A percentile compares a stretch with the other conserved stretches of the same genome.
phyloP scores from a whole-genome alignment of 1,284 basidiomycete species.

The Ganoderma resinaceum region DNA sequence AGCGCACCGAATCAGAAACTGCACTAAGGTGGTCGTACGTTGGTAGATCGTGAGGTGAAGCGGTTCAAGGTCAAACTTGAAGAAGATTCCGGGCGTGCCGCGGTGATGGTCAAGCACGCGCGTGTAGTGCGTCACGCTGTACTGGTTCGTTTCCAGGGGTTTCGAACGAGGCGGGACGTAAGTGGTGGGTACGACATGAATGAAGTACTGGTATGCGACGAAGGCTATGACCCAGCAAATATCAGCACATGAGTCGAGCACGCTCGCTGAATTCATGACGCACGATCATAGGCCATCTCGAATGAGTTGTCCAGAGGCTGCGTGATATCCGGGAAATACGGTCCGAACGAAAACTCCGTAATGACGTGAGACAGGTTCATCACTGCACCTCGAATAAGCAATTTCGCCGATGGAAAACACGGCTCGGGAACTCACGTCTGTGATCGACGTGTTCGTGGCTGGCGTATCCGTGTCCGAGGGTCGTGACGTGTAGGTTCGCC shows the following conservation, averaged over 20 bases:
- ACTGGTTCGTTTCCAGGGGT: slow-evolving; percentile 87
- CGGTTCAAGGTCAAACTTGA: slow-evolving; percentile 97
- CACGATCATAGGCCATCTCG: slow-evolving; percentile 83
- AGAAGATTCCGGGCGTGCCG: slow-evolving; percentile 93
- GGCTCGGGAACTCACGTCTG: slow-evolving; percentile 55
- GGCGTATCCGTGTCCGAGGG: slow-evolving; percentile 92
- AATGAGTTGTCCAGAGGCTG: slow-evolving; percentile 95
- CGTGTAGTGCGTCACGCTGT: slow-evolving; percentile 95
- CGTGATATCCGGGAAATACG: slow-evolving; percentile 94
- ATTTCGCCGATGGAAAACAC: background rate
- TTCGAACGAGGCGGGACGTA: slow-evolving; percentile 77
- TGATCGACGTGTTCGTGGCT: slow-evolving; percentile 91
- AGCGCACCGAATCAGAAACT: slow-evolving; percentile 81
- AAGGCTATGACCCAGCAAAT: slow-evolving; percentile 64
- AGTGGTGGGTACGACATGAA: slow-evolving; percentile 91
- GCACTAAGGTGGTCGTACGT: slow-evolving; percentile 81
- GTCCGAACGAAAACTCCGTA: slow-evolving; percentile 96
- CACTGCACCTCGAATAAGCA: slow-evolving; percentile 51
- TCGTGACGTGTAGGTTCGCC: slow-evolving; percentile 90
- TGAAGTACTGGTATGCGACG: slow-evolving; percentile 95
- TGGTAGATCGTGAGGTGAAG: slow-evolving; percentile 87
- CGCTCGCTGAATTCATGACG: slow-evolving; percentile 41
- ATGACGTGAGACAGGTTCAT: slow-evolving; percentile 99
- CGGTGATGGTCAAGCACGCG: slow-evolving; percentile 78
- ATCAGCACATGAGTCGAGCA: background rate